Evolutionary conservation across 495 filamentous ascomycete species (phyloP).

Genomic region (Aspergillus bertholletiae): DNA sequence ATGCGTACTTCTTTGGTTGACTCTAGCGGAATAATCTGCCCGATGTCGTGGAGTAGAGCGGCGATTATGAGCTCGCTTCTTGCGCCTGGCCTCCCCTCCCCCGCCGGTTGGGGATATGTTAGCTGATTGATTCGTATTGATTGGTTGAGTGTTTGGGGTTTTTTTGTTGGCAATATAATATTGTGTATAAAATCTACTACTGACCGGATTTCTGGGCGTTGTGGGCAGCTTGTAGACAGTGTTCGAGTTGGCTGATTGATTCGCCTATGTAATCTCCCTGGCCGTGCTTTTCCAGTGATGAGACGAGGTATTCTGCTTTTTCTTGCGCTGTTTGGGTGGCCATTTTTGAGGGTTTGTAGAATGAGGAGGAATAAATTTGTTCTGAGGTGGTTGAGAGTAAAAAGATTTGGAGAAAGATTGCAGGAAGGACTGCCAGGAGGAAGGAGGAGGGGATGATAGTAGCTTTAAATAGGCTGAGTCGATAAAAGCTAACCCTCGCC

Average conservation of each 20-base stretch:
- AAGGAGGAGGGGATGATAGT: not conserved
- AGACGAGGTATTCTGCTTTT: slow-evolving; percentile 19
- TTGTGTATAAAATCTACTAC: not conserved
- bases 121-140: no score
- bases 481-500: not conserved
- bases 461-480: not conserved
- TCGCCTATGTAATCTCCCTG: slow-evolving; percentile 39
- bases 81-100: slow-evolving; percentile 19
- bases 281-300: slow-evolving; percentile 28
- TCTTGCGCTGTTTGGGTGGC: slow-evolving; percentile 4
- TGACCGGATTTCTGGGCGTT: slow-evolving; percentile 24
- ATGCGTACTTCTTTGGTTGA: slow-evolving; percentile 28
- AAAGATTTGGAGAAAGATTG: not conserved
- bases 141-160: not conserved
- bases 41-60: slow-evolving; percentile 44
- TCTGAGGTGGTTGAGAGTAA: not conserved
- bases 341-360: slow-evolving; percentile 5
- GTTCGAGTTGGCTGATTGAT: slow-evolving; percentile 44
- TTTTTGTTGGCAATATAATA: not conserved
- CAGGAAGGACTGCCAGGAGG: not conserved
- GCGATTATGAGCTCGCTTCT: slow-evolving; percentile 37
- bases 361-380: not conserved
- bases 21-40: slow-evolving; percentile 36
- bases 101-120: no score
- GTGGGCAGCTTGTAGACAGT: slow-evolving; percentile 42